A percentile compares a stretch with the other conserved stretches of the same genome.
These are phyloP conservation scores for Plicaturopsis crispa DNA, from an alignment of 768 basidiomycete genomes.

Conservation along the genomic window DNA sequence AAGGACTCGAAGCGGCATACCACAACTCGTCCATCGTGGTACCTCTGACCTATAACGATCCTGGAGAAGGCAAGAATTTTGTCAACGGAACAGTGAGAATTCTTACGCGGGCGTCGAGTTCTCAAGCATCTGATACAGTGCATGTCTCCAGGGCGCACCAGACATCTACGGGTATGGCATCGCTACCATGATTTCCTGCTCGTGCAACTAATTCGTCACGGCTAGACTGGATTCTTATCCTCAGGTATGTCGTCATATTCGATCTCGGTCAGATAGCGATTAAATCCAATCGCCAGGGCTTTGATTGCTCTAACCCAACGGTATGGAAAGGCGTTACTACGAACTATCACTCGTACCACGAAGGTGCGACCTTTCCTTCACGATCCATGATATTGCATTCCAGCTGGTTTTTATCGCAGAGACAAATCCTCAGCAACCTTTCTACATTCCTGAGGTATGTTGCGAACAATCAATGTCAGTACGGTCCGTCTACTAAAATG, in stretches of 20 bases:
- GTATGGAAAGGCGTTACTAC: constrained; percentile 58
- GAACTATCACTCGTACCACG: constrained; percentile 61
- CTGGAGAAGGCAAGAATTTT: constrained; percentile 49
- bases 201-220: constrained; percentile 2
- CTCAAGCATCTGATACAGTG: neutral
- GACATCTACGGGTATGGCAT: constrained; percentile 63
- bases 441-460: constrained; percentile 64
- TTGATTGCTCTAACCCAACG: constrained; percentile 72
- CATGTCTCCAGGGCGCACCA: constrained; percentile 48
- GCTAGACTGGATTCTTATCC: constrained; percentile 64
- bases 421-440: constrained; percentile 48
- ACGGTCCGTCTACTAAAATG: no score
- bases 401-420: constrained; percentile 10
- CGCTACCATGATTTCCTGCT: constrained; percentile 10
- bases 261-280: no score
- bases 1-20: constrained; percentile 49
- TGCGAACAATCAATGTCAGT: no score
- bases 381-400: no score
- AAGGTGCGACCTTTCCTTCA: constrained; percentile 20
- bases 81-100: constrained; percentile 58
- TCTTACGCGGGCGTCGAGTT: neutral
- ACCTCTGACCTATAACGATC: constrained; percentile 72
- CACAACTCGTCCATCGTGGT: constrained; percentile 51
- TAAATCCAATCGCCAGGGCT: no score
- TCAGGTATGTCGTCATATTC: no score